These are phyloP conservation scores for Candida tunisiensis DNA, from an alignment of 1,139 yeast genomes.

Conservation along the genomic window DNA sequence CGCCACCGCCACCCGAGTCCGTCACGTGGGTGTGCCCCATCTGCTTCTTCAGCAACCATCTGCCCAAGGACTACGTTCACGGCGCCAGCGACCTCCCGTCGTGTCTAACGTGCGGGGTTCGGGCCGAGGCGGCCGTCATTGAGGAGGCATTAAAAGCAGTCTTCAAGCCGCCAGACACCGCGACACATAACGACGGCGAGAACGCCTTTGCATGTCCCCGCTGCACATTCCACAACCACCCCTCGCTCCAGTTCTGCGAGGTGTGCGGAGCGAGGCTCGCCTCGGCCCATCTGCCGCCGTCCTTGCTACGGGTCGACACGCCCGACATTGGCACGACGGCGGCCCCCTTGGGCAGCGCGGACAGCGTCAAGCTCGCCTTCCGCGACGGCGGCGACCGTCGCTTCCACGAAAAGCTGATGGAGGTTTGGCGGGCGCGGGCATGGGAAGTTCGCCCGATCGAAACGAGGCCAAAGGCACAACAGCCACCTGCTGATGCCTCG, in stretches of 20 bases:
- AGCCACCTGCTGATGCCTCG: constrained; percentile 2
- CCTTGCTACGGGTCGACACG: no score
- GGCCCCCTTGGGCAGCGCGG: no score
- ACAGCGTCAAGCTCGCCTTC: background rate
- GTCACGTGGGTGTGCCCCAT: constrained; percentile 64
- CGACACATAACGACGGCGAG: background rate
- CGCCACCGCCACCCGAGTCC: constrained; percentile 2
- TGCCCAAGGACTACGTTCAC: constrained; percentile 21
- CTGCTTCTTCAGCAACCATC: constrained; percentile 52
- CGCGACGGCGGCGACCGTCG: background rate
- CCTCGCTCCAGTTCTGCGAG: constrained; percentile 63
- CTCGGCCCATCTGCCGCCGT: constrained; percentile 14
- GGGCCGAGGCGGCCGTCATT: constrained; percentile 23
- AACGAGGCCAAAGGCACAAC: background rate
- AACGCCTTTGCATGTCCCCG: constrained; percentile 37
- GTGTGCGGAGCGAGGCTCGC: constrained; percentile 60
- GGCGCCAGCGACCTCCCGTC: constrained; percentile 27
- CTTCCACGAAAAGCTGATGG: background rate
- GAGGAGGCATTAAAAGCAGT: constrained; percentile 10
- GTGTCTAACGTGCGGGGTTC: constrained; percentile 71
- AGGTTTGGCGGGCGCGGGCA: background rate
- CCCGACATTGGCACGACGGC: no score
- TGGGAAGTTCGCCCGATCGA: no score
- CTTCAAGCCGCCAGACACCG: constrained; percentile 1
- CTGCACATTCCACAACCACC: constrained; percentile 81